phyloP scores from a whole-genome alignment of 2,329 filamentous ascomycete species.

The Monosporascus sp. region DNA sequence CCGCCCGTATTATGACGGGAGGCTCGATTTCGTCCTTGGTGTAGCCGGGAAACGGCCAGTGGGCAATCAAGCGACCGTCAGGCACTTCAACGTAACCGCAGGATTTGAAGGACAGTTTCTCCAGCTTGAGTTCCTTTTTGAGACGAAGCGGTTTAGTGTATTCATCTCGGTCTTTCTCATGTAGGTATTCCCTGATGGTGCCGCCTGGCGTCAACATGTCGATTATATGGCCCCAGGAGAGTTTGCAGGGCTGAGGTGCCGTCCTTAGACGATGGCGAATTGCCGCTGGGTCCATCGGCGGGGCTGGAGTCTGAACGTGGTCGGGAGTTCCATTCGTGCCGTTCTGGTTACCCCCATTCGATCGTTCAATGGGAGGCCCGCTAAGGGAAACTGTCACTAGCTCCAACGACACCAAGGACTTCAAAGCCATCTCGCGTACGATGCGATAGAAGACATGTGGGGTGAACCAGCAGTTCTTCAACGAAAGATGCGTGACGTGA shows the following conservation, averaged over 20 bases:
- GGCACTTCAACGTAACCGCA: slow-evolving; percentile 54
- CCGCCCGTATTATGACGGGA: too few relatives aligned
- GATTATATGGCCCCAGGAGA: slow-evolving; percentile 39
- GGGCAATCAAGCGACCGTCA: slow-evolving; percentile 23
- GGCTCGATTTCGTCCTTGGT: slow-evolving; percentile 5
- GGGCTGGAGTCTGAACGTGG: not conserved
- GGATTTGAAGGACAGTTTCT: slow-evolving; percentile 48
- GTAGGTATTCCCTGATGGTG: slow-evolving; percentile 24
- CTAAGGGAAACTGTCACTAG: slow-evolving; percentile 63
- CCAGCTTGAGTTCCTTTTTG: slow-evolving; percentile 19
- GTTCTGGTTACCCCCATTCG: not conserved
- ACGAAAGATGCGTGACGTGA: slow-evolving; percentile 51
- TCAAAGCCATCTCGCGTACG: slow-evolving; percentile 41
- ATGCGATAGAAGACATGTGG: slow-evolving; percentile 52
- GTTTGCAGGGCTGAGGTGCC: slow-evolving; percentile 18
- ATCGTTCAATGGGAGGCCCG: slow-evolving; percentile 31
- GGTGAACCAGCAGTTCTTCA: slow-evolving; percentile 66
- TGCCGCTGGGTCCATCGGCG: not conserved
- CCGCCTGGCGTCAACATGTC: slow-evolving; percentile 36
- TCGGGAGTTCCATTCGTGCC: not conserved
- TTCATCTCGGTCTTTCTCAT: not conserved
- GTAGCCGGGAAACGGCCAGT: slow-evolving; percentile 11
- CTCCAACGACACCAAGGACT: slow-evolving; percentile 47
- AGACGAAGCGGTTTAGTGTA: not conserved
- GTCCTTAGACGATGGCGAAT: not conserved